A percentile compares a stretch with the other conserved stretches of the same genome.
Conservation (phyloP, 2,329 filamentous ascomycete genomes). For the Talaromyces sp. region DNA sequence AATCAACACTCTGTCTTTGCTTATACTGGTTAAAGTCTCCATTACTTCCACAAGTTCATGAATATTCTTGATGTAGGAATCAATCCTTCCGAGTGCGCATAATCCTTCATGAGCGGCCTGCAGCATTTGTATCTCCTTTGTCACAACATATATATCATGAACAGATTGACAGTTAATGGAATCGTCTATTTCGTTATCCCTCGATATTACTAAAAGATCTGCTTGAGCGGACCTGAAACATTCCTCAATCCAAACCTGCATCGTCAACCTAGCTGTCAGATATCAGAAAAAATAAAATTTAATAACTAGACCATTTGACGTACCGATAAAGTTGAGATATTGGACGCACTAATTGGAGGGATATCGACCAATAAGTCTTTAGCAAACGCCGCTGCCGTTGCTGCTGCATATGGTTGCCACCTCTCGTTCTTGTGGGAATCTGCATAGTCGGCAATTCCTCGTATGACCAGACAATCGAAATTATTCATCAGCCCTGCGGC, state of each 20-base stretch:
- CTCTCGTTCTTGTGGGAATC: not conserved
- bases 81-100: slow-evolving; percentile 1
- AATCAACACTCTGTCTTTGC: slow-evolving; percentile 1
- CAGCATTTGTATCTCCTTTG: slow-evolving; percentile 1
- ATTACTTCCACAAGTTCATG: slow-evolving; percentile 1
- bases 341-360: too few relatives aligned
- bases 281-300: not conserved
- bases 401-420: not conserved
- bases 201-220: slow-evolving; percentile 1
- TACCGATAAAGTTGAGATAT: too few relatives aligned
- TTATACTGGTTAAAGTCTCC: not conserved
- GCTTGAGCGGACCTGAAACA: not conserved
- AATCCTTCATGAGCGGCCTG: slow-evolving; percentile 1
- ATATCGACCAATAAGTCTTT: not conserved
- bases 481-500: not conserved
- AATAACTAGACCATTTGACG: not conserved
- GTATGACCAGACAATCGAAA: not conserved
- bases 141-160: not conserved
- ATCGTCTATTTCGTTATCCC: slow-evolving; percentile 1
- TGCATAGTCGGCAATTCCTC: not conserved
- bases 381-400: not conserved
- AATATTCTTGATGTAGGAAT: slow-evolving; percentile 1
- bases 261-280: not conserved
- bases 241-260: not conserved
- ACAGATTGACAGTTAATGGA: not conserved